These are phyloP conservation scores for Hypoxylon sp. DNA, from an alignment of 2,329 filamentous ascomycete species.

Conservation along the genomic window DNA sequence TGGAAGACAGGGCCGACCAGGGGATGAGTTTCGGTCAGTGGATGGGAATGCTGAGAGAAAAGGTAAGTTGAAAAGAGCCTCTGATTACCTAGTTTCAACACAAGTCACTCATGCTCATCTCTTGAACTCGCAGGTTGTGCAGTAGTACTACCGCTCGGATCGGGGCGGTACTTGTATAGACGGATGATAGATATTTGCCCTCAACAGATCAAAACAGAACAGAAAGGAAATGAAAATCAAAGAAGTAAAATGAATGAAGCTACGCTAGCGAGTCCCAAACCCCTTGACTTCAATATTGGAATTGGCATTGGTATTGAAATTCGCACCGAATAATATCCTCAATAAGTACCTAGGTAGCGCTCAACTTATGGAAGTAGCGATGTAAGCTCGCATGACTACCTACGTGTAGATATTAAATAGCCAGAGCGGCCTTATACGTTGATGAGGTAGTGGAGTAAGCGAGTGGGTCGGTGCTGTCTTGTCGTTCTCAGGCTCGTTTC, in stretches of 20 bases:
- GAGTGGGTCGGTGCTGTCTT: conserved; percentile 1
- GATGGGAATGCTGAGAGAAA: conserved; percentile 92
- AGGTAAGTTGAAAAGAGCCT: conserved; percentile 70
- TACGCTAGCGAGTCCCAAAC: conserved; percentile 11
- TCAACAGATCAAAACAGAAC: neutral
- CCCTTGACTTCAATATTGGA: conserved; percentile 4
- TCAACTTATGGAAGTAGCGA: neutral
- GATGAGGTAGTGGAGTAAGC: conserved; percentile 9
- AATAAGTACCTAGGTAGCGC: neutral
- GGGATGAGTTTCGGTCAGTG: conserved; percentile 93
- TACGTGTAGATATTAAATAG: conserved; percentile 1
- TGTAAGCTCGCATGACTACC: too few relatives aligned
- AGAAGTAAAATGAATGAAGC: conserved; percentile 30
- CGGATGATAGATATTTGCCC: conserved; percentile 35
- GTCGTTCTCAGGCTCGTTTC: conserved; percentile 28
- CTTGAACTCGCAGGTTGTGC: conserved; percentile 37
- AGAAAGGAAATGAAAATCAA: conserved; percentile 2
- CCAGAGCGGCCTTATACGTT: conserved; percentile 8
- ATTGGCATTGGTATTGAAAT: conserved; percentile 2
- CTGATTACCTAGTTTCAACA: conserved; percentile 34
- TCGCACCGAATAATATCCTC: neutral
- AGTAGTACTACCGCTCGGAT: conserved; percentile 21
- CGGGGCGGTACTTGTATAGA: conserved; percentile 36
- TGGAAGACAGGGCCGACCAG: conserved; percentile 95
- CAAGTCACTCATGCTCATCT: conserved; percentile 34